Evolutionary conservation across 768 basidiomycete species (phyloP).

Genomic region (Leucosporidium scottii): DNA sequence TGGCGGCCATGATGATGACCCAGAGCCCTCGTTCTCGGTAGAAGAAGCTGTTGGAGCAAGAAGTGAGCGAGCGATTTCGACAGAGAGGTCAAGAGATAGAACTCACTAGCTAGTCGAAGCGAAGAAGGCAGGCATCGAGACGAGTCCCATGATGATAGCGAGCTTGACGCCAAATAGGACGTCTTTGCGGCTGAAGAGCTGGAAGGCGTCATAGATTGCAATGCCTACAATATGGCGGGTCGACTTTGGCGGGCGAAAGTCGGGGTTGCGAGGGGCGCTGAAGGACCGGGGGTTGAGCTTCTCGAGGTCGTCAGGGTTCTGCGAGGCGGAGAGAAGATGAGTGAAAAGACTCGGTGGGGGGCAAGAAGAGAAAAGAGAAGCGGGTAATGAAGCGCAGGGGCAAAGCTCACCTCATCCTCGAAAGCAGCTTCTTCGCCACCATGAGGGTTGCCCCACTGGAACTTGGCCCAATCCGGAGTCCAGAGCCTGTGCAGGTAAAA

Average conservation of each 20-base stretch:
- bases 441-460: constrained; percentile 1
- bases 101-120: not conserved
- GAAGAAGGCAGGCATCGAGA: constrained; percentile 17
- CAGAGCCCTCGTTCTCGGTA: constrained; percentile 25
- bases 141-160: constrained; percentile 10
- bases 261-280: constrained; percentile 21
- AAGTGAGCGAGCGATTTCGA: no score
- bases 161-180: constrained; percentile 27
- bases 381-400: no score
- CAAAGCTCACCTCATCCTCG: constrained; percentile 17
- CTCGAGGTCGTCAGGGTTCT: not conserved
- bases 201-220: not conserved
- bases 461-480: constrained; percentile 21
- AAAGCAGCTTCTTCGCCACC: not conserved
- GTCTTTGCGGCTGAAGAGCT: constrained; percentile 2
- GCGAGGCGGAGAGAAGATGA: no score
- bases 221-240: constrained; percentile 13
- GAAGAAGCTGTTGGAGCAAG: constrained; percentile 12
- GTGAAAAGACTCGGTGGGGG: no score
- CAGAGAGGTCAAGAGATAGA: not conserved
- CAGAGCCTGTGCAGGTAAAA: constrained; percentile 14
- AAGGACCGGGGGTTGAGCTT: constrained; percentile 9
- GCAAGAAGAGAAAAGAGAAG: no score
- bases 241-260: constrained; percentile 15
- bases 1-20: constrained; percentile 22